Evolutionary conservation across 345 rosid genomes (phyloP).

Genomic region (Hibiscus syriacus): DNA sequence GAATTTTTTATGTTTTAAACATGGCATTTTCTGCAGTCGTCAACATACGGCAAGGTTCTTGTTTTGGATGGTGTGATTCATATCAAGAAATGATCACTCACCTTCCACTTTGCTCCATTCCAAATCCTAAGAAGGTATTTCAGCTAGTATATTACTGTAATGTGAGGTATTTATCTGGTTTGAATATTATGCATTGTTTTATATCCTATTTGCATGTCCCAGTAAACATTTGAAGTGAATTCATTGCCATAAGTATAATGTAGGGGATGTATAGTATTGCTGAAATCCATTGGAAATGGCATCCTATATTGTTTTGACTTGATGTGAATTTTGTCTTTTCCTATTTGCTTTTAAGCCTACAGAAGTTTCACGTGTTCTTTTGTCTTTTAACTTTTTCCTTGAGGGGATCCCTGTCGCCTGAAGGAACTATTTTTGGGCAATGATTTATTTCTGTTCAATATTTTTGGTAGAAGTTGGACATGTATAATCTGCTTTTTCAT

Average conservation of each 20-base stretch:
- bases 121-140: constrained; percentile 77
- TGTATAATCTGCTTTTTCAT: neutral
- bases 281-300: no score
- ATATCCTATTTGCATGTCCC: neutral
- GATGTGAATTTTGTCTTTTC: no score
- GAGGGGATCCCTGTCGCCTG: neutral
- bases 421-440: neutral
- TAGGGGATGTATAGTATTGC: no score
- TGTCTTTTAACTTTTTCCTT: neutral
- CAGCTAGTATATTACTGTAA: neutral
- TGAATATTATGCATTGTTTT: neutral
- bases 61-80: constrained; percentile 93
- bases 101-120: constrained; percentile 86
- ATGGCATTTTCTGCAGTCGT: constrained; percentile 44
- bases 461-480: neutral
- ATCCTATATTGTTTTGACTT: no score
- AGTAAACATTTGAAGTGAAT: neutral
- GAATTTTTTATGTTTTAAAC: neutral
- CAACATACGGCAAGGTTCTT: constrained; percentile 89
- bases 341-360: no score
- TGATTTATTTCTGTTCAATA: neutral
- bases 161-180: neutral
- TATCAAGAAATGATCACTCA: constrained; percentile 99
- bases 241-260: no score
- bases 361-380: no score